A percentile compares a stretch with the other conserved stretches of the same genome.
phyloP scores from a whole-genome alignment of 257 asterid genomes.

The Galeopsis tetrahit region DNA sequence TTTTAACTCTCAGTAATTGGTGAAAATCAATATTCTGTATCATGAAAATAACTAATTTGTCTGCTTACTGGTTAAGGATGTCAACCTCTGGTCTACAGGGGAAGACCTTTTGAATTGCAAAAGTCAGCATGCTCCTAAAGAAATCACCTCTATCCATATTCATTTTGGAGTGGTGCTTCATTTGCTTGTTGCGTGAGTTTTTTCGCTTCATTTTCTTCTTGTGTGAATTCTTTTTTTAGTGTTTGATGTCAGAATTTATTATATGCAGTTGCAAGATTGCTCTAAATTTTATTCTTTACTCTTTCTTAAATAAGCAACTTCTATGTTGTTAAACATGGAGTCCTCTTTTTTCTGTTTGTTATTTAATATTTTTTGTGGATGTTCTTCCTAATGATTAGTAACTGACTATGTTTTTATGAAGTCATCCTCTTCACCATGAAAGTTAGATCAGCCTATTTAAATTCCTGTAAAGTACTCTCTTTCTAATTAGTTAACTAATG shows the following conservation, averaged over 20 bases:
- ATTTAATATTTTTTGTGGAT: conserved; percentile 15
- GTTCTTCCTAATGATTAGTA: neutral
- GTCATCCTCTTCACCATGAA: conserved; percentile 20
- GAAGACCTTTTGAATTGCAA: conserved; percentile 28
- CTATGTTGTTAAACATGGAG: conserved; percentile 25
- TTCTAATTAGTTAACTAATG: conserved; percentile 12
- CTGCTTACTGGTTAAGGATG: conserved; percentile 33
- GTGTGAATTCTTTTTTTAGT: conserved; percentile 28
- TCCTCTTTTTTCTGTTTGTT: conserved; percentile 14
- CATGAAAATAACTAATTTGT: conserved; percentile 21
- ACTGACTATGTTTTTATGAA: neutral
- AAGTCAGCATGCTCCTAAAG: conserved; percentile 26
- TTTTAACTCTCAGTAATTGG: neutral
- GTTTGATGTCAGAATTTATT: conserved; percentile 21
- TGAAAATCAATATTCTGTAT: conserved; percentile 27
- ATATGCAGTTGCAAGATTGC: conserved; percentile 20
- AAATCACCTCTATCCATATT: conserved; percentile 35
- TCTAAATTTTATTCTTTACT: neutral
- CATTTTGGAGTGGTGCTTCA: conserved; percentile 26
- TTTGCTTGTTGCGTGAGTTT: conserved; percentile 33
- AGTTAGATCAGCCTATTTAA: conserved; percentile 13
- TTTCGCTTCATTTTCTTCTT: conserved; percentile 30
- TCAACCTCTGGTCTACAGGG: conserved; percentile 19
- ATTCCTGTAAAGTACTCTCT: neutral
- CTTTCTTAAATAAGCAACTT: conserved; percentile 29